These are phyloP conservation scores for Malbranchea zuffiana DNA, from an alignment of 2,329 filamentous ascomycete genomes.

Conservation along the genomic window DNA sequence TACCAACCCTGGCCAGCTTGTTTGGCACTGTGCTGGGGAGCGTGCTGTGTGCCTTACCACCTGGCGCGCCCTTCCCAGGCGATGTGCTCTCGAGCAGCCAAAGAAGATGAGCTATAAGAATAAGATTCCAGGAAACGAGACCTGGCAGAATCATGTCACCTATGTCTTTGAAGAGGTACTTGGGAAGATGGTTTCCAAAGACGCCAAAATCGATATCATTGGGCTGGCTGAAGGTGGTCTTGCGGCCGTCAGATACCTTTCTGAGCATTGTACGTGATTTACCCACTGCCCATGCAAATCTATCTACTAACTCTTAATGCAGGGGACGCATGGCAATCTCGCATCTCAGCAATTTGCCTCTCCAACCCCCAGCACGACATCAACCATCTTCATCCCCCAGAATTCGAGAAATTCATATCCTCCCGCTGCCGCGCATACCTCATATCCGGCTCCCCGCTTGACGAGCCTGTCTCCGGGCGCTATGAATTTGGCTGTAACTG, in stretches of 20 bases:
- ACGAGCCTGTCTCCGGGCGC: constrained; percentile 44
- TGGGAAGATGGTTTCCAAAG: constrained; percentile 34
- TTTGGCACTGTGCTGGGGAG: constrained; percentile 59
- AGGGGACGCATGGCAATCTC: constrained; percentile 32
- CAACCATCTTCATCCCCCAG: constrained; percentile 19
- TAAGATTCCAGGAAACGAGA: constrained; percentile 49
- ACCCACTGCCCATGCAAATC: not conserved
- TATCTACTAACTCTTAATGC: not conserved
- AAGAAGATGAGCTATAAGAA: constrained; percentile 47
- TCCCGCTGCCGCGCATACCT: constrained; percentile 54
- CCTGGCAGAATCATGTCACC: constrained; percentile 49
- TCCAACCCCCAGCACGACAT: constrained; percentile 28
- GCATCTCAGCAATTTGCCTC: constrained; percentile 33
- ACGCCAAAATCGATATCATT: constrained; percentile 57
- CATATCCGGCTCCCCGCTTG: constrained; percentile 41
- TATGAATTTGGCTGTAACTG: constrained; percentile 53
- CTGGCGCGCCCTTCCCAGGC: constrained; percentile 50
- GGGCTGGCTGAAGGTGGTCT: constrained; percentile 58
- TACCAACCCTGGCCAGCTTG: constrained; percentile 64
- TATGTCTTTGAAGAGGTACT: constrained; percentile 58
- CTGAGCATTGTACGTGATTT: constrained; percentile 41
- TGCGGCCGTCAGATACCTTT: constrained; percentile 48
- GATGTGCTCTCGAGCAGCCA: constrained; percentile 50
- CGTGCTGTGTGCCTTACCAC: constrained; percentile 49
- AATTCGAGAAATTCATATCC: constrained; percentile 26